These are phyloP conservation scores for Marsdenia floribunda DNA, from an alignment of 257 asterid species.

Conservation along the genomic window DNA sequence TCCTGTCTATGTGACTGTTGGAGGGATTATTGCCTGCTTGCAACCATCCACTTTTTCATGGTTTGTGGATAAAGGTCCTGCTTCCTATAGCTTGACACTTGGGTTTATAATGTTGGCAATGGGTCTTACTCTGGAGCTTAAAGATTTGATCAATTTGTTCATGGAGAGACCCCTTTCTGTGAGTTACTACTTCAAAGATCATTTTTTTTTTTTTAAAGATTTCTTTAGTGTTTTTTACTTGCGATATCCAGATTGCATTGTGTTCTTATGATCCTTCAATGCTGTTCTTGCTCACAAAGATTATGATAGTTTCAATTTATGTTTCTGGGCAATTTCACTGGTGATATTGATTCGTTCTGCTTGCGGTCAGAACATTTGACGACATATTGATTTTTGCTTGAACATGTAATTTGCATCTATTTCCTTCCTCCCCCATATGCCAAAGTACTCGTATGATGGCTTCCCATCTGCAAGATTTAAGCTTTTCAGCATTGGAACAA, in stretches of 20 bases:
- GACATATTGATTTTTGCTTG: neutral
- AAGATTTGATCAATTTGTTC: conserved; percentile 61
- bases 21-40: conserved; percentile 62
- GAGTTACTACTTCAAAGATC: conserved; percentile 28
- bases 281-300: neutral
- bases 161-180: conserved; percentile 51
- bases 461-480: neutral
- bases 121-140: conserved; percentile 86
- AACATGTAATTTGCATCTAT: neutral
- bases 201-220: neutral
- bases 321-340: neutral
- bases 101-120: conserved; percentile 82
- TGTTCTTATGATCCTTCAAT: neutral
- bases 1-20: conserved; percentile 78
- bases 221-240: neutral
- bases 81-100: conserved; percentile 66
- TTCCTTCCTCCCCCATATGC: neutral
- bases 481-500: neutral
- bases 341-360: neutral
- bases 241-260: neutral
- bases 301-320: neutral
- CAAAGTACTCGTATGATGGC: neutral
- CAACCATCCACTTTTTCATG: conserved; percentile 69
- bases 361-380: neutral
- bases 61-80: conserved; percentile 66